Conservation (phyloP, 768 basidiomycete species). For the Imleria badia region DNA sequence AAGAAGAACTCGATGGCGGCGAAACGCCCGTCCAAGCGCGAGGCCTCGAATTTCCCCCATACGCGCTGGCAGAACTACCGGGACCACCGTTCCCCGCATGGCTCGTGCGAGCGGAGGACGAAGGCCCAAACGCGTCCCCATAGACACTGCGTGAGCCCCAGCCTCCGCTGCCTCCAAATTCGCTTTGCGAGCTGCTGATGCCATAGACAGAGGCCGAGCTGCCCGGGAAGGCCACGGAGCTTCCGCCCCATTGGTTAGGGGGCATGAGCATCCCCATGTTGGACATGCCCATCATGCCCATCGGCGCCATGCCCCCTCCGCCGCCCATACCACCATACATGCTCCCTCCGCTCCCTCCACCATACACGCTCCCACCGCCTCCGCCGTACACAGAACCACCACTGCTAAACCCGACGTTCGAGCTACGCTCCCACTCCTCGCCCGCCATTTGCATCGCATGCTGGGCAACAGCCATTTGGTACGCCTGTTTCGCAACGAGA, state of each 20-base stretch:
- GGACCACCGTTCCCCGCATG: constrained; percentile 1
- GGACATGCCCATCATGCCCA: constrained; percentile 43
- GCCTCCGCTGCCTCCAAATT: constrained; percentile 53
- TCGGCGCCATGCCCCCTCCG: constrained; percentile 35
- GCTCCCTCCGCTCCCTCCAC: constrained; percentile 40
- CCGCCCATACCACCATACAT: constrained; percentile 43
- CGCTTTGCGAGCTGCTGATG: constrained; percentile 54
- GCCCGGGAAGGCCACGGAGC: constrained; percentile 51
- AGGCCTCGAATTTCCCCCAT: constrained; percentile 26
- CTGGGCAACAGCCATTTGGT: constrained; percentile 87
- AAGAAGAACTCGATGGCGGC: constrained; percentile 22
- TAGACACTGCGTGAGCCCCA: constrained; percentile 68
- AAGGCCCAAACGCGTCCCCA: constrained; percentile 60
- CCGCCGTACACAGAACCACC: constrained; percentile 36
- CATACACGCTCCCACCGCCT: constrained; percentile 45
- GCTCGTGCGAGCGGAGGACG: constrained; percentile 19
- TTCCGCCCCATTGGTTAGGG: constrained; percentile 41
- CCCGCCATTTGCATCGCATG: constrained; percentile 88
- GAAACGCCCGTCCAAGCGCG: constrained; percentile 35
- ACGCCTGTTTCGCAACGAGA: constrained; percentile 83
- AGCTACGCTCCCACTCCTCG: constrained; percentile 88
- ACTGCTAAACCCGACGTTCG: constrained; percentile 46
- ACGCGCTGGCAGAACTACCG: constrained; percentile 16
- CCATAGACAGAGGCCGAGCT: constrained; percentile 56
- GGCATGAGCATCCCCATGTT: constrained; percentile 40